Conservation (phyloP, 1,139 yeast species). For the Nakaseomyces nivariensis region DNA sequence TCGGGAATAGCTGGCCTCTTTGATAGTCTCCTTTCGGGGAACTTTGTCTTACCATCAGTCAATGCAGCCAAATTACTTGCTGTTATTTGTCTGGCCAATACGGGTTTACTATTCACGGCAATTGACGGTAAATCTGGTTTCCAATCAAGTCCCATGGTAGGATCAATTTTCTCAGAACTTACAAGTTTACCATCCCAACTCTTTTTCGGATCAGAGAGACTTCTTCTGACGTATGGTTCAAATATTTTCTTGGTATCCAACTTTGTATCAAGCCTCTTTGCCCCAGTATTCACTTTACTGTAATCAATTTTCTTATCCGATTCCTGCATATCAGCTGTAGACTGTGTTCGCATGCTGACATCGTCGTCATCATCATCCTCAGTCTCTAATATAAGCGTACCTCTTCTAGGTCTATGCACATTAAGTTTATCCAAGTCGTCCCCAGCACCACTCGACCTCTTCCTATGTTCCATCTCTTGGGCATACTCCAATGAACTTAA, state of each 20-base stretch:
- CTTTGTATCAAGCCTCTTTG: not conserved
- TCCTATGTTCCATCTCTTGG: not conserved
- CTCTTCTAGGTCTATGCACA: conserved; percentile 1
- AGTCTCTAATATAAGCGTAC: not conserved
- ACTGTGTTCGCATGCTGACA: not conserved
- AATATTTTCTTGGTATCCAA: conserved; percentile 2
- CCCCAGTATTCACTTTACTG: conserved; percentile 1
- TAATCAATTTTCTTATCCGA: not conserved
- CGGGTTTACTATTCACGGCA: conserved; percentile 4
- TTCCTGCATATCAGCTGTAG: not conserved
- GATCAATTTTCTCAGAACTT: not conserved
- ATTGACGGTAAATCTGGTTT: conserved; percentile 1
- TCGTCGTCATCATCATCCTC: not conserved
- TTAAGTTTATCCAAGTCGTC: not conserved
- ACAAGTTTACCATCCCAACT: not conserved
- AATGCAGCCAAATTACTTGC: conserved; percentile 1
- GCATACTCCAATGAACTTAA: not conserved
- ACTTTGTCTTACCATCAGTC: not conserved
- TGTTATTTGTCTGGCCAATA: conserved; percentile 1
- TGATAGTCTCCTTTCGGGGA: conserved; percentile 2
- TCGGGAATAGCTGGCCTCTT: conserved; percentile 3
- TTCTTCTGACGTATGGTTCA: conserved; percentile 1
- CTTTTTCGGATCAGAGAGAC: not conserved
- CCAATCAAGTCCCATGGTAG: not conserved
- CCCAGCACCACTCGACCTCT: not conserved